Evolutionary conservation across 768 basidiomycete species (phyloP).

Genomic region (Naganishia vaughanmartiniae): DNA sequence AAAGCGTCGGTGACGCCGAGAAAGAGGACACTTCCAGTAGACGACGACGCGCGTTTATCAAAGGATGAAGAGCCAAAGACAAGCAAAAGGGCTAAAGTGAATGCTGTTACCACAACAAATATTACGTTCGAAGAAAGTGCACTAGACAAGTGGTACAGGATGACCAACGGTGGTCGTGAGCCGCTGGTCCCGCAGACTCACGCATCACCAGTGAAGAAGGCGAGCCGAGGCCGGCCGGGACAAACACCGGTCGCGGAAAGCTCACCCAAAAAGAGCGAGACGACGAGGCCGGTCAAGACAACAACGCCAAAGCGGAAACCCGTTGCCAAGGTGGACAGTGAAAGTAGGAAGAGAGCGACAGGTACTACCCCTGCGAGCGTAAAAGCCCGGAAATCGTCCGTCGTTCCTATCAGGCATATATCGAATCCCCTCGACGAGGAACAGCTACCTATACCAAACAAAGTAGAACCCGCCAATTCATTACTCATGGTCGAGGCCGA

Average conservation of each 20-base stretch:
- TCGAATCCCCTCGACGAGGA: constrained; percentile 22
- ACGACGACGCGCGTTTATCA: not conserved
- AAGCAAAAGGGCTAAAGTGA: constrained; percentile 12
- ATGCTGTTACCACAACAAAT: not conserved
- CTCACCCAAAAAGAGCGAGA: not conserved
- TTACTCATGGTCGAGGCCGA: not conserved
- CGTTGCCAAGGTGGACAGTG: not conserved
- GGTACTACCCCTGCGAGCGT: not conserved
- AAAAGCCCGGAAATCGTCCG: not conserved
- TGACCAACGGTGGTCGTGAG: not conserved
- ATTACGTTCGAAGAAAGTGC: not conserved
- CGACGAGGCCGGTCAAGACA: not conserved
- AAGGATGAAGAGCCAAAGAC: not conserved
- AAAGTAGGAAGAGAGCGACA: not conserved
- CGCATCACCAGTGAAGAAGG: too few relatives aligned
- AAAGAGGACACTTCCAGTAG: not conserved
- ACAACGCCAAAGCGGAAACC: not conserved
- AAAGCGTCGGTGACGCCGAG: not conserved
- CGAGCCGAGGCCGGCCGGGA: not conserved
- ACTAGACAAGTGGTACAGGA: not conserved
- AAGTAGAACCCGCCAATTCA: too few relatives aligned
- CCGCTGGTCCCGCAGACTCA: not conserved
- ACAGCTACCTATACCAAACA: not conserved
- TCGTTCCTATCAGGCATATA: constrained; percentile 3
- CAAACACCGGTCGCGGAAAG: not conserved